Percentiles rank a stretch among this genome's conserved stretches.
phyloP scores from a whole-genome alignment of 768 basidiomycete species.

The Cystobasidium ongulense region DNA sequence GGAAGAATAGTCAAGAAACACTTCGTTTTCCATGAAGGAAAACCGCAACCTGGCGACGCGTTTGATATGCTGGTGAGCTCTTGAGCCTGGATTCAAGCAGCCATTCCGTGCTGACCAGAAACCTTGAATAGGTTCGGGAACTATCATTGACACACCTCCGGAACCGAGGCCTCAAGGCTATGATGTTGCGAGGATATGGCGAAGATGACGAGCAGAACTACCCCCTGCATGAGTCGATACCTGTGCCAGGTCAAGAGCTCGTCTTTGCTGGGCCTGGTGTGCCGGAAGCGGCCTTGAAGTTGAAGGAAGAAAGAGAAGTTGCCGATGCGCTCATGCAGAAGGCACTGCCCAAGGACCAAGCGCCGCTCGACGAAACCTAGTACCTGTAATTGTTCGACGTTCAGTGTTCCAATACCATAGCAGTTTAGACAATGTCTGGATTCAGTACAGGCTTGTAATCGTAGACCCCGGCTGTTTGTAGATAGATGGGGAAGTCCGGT shows the following conservation, averaged over 20 bases:
- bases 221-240: not conserved
- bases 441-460: not conserved
- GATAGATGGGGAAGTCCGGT: too few species aligned
- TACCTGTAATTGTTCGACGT: not conserved
- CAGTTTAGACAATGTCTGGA: not conserved
- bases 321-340: not conserved
- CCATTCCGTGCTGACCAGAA: not conserved
- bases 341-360: not conserved
- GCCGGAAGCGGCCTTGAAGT: not conserved
- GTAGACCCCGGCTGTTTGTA: too few species aligned
- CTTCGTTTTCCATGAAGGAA: constrained; percentile 9
- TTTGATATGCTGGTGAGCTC: constrained; percentile 20
- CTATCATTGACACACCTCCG: not conserved
- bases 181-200: constrained; percentile 11
- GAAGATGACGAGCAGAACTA: not conserved
- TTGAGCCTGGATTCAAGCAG: not conserved
- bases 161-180: not conserved
- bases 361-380: not conserved
- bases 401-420: not conserved
- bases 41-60: constrained; percentile 9
- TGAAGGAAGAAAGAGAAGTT: not conserved
- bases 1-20: constrained; percentile 16
- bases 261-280: not conserved
- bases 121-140: constrained; percentile 1
- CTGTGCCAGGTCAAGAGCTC: not conserved